Evolutionary conservation across 2,329 filamentous ascomycete species (phyloP).

Genomic region (Fusarium haematococcum): DNA sequence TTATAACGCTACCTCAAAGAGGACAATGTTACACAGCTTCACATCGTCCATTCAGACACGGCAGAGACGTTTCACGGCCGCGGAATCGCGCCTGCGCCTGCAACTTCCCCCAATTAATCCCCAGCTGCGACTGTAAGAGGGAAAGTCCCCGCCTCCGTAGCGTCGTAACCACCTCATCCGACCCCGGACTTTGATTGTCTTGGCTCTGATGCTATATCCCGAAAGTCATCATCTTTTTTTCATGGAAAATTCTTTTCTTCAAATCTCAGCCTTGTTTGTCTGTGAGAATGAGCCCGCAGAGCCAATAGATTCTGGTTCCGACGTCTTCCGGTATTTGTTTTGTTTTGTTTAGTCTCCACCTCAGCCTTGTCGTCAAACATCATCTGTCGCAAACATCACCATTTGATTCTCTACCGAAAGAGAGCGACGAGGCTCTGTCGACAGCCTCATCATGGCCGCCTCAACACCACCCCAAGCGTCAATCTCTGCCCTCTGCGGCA

Average conservation of each 20-base stretch:
- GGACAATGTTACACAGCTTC: not conserved
- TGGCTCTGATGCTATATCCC: constrained; percentile 1
- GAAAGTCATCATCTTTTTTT: not conserved
- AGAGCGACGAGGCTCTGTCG: not conserved
- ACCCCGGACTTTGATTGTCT: constrained; percentile 18
- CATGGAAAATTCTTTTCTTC: not conserved
- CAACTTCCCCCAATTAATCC: constrained; percentile 15
- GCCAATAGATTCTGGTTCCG: not conserved
- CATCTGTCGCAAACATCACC: not conserved
- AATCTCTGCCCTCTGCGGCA: constrained; percentile 34
- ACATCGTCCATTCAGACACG: not conserved
- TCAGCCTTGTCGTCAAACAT: not conserved
- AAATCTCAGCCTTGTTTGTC: not conserved
- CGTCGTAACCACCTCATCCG: constrained; percentile 19
- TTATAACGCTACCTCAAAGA: not conserved
- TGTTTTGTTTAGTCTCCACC: not conserved
- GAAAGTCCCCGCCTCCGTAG: constrained; percentile 7
- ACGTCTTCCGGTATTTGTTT: not conserved
- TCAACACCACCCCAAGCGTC: constrained; percentile 6
- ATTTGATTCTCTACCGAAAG: not conserved
- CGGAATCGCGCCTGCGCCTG: not conserved
- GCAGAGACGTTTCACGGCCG: constrained; percentile 16
- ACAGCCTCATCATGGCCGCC: constrained; percentile 12
- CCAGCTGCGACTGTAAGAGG: not conserved
- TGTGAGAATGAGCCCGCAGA: not conserved